Percentiles rank a stretch among this genome's conserved stretches.
Evolutionary conservation across 192 early-diverging fungal species (phyloP).

Genomic region (Coemansia asiatica): DNA sequence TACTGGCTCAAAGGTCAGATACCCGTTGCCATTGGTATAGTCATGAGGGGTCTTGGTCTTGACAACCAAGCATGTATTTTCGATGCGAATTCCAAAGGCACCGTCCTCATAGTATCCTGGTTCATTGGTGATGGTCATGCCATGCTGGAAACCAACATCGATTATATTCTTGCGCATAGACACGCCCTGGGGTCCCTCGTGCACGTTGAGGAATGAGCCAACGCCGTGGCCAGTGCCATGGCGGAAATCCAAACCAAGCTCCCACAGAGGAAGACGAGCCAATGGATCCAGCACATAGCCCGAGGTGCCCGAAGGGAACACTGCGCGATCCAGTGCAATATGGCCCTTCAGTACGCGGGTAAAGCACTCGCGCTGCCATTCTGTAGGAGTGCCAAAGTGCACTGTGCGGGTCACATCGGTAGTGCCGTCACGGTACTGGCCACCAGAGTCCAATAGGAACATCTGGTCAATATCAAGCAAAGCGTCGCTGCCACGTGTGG

Average conservation of each 20-base stretch:
- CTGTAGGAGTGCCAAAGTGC: constrained; percentile 84
- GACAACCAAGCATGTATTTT: constrained; percentile 86
- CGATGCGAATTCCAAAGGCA: constrained; percentile 95
- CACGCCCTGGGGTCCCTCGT: constrained; percentile 95
- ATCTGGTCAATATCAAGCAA: constrained; percentile 71
- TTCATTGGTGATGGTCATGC: constrained; percentile 97
- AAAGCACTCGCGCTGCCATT: constrained; percentile 86
- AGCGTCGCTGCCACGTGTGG: constrained; percentile 76
- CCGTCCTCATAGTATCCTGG: constrained; percentile 98
- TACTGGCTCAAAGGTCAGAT: constrained; percentile 88
- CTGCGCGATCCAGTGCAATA: constrained; percentile 83
- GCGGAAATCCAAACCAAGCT: constrained; percentile 89
- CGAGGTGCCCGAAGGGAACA: constrained; percentile 85
- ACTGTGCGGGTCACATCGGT: constrained; percentile 96
- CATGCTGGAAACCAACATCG: constrained; percentile 72
- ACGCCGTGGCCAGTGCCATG: constrained; percentile 99
- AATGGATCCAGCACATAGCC: constrained; percentile 91
- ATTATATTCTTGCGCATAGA: constrained; percentile 74
- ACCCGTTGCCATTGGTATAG: constrained; percentile 77
- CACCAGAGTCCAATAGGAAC: constrained; percentile 96
- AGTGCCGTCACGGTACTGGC: constrained; percentile 94
- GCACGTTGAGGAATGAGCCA: constrained; percentile 91
- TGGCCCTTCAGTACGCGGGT: constrained; percentile 99
- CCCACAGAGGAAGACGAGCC: constrained; percentile 86
- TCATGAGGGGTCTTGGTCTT: constrained; percentile 71